Percentiles rank a stretch among this genome's conserved stretches.
These are phyloP conservation scores for Colletotrichum melonis DNA, from an alignment of 2,329 filamentous ascomycete species.

Conservation along the genomic window DNA sequence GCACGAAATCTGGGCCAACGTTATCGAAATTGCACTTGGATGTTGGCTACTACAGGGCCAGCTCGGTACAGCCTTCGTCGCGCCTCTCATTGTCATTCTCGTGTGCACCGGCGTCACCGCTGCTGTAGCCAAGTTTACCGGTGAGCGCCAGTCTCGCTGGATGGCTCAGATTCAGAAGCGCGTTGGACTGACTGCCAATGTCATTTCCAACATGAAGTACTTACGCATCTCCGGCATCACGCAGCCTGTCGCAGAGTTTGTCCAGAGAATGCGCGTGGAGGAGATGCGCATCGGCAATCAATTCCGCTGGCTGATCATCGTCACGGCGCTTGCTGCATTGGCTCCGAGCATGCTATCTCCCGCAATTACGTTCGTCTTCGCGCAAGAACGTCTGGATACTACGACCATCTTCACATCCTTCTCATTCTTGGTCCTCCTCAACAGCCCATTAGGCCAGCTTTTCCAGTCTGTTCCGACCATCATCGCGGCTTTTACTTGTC, in stretches of 20 bases:
- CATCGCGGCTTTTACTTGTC: constrained; percentile 46
- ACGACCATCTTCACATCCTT: constrained; percentile 45
- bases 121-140: constrained; percentile 36
- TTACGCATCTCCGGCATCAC: constrained; percentile 46
- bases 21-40: constrained; percentile 46
- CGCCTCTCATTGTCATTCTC: constrained; percentile 44
- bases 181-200: constrained; percentile 39
- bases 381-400: constrained; percentile 38
- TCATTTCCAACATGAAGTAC: constrained; percentile 43
- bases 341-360: constrained; percentile 50
- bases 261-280: constrained; percentile 39
- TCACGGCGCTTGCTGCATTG: constrained; percentile 45
- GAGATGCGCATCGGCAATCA: constrained; percentile 40
- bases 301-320: constrained; percentile 41
- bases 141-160: constrained; percentile 42
- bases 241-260: constrained; percentile 38
- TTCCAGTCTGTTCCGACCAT: constrained; percentile 48
- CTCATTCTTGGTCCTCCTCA: constrained; percentile 48
- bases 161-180: constrained; percentile 45
- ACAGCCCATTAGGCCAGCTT: constrained; percentile 44
- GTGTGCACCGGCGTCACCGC: constrained; percentile 38
- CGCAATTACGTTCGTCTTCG: constrained; percentile 45
- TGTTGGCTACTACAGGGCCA: constrained; percentile 46
- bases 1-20: constrained; percentile 50
- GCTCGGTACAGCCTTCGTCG: constrained; percentile 46